Evolutionary conservation across 306 rosid species (phyloP).

Genomic region (Trifolium repens): DNA sequence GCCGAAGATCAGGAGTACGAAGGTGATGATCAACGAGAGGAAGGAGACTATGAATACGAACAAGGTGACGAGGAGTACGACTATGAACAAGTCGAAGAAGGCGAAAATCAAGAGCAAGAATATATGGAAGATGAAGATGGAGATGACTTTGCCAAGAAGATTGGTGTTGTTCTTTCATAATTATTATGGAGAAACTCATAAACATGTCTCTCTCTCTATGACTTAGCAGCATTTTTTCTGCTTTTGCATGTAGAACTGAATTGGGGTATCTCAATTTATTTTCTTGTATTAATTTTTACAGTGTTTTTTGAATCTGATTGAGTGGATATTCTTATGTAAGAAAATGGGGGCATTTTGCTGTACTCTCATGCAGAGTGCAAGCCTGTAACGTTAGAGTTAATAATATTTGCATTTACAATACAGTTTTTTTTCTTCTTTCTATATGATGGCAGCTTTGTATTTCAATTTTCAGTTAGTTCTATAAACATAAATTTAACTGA

Average conservation of each 20-base stretch:
- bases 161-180: slow-evolving; percentile 74
- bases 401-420: slow-evolving; percentile 35
- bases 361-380: slow-evolving; percentile 67
- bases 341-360: slow-evolving; percentile 63
- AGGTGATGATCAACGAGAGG: slow-evolving; percentile 71
- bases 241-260: slow-evolving; percentile 54
- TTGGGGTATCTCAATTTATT: slow-evolving; percentile 43
- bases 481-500: not conserved
- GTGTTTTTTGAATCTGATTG: slow-evolving; percentile 55
- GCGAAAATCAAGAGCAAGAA: slow-evolving; percentile 73
- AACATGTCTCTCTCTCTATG: slow-evolving; percentile 43
- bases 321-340: slow-evolving; percentile 59
- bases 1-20: slow-evolving; percentile 67
- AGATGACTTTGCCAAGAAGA: slow-evolving; percentile 96
- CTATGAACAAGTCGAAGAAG: slow-evolving; percentile 60
- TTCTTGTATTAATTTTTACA: slow-evolving; percentile 51
- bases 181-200: slow-evolving; percentile 32
- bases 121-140: slow-evolving; percentile 75
- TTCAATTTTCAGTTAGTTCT: not conserved
- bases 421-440: slow-evolving; percentile 23
- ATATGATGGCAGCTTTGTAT: not conserved
- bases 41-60: slow-evolving; percentile 78
- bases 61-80: slow-evolving; percentile 78
- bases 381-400: slow-evolving; percentile 54
- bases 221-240: slow-evolving; percentile 56